Evolutionary conservation across 441 rosid genomes (phyloP), one percentile per base, ranked within the genome.

Genomic region (Pelargonium australe): DNA sequence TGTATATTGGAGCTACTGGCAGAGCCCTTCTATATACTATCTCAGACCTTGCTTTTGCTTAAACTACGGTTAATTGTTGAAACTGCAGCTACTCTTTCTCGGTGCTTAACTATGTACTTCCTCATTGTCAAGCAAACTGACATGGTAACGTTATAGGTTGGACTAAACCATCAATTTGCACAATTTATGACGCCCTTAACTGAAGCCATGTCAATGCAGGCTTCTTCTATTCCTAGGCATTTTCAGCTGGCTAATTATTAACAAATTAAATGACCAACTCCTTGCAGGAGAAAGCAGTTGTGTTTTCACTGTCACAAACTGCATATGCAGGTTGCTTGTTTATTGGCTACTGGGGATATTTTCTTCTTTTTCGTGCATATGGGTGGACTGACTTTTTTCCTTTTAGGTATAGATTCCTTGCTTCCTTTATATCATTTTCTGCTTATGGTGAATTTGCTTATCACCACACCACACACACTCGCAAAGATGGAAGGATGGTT

Each of bases 261-360:
- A 55, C 61, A 55, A 55, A 55, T 55, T 9, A 55, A 55, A 55
- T 16, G 8, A 16, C 61, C 17, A 8, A 55, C 5, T 55, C 20
- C 61, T 16, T 55, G 61, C 61, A 55, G 98, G 97, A 88, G 68
- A 95, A 83, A 73, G 88, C 69, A 67, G 85, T 83, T 69, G 73
- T 81, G 70, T 95, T 90, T 70, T 90, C 89, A 20, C 49, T 90
- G 67, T 90, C 97, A 55, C 97, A 92, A 78, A 86, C 82, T 70
- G 95, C 96, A 72, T 92, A 87, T 84, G 98, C 93, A 79, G 84
- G 84, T 68, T 82, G 85, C 80, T 73, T 92, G 49, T 84, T 86
- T 74, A 19, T 92, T 63, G 92, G 98, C 75, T 90, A 95, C 68
- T 95, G 98, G 99, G 82, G 90, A 61, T 92, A 86, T 82, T 95